A percentile compares a stretch with the other conserved stretches of the same genome.
Evolutionary conservation across 1,284 basidiomycete genomes (phyloP).

Genomic region (Kwoniella shivajii): DNA sequence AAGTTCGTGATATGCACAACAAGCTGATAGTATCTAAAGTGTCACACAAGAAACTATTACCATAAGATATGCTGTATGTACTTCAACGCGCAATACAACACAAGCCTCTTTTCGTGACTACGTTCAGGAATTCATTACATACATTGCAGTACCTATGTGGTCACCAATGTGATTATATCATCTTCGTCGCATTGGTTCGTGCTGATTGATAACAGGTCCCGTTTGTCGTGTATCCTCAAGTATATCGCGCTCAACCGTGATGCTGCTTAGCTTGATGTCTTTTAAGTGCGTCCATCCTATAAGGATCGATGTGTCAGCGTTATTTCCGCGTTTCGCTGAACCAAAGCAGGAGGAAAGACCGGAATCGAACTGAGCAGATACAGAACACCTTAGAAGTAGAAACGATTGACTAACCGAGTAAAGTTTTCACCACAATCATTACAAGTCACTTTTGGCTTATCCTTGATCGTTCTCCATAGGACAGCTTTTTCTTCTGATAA

Average conservation of each 20-base stretch:
- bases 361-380: neutral
- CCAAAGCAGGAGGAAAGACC: neutral
- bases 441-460: conserved; percentile 49
- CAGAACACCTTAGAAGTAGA: neutral
- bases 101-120: no score
- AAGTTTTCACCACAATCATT: conserved; percentile 46
- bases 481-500: conserved; percentile 48
- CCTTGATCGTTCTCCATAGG: conserved; percentile 49
- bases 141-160: no score
- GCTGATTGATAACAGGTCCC: neutral
- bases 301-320: neutral
- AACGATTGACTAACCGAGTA: conserved; percentile 34
- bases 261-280: conserved; percentile 51
- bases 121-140: no score
- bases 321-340: neutral
- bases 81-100: no score
- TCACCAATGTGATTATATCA: no score
- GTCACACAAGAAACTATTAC: no score
- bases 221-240: neutral
- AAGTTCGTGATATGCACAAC: no score
- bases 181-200: no score
- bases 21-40: no score
- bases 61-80: no score
- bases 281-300: conserved; percentile 50
- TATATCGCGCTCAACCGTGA: conserved; percentile 22